These are phyloP conservation scores for Tarenaya hassleriana DNA, from an alignment of 345 rosid genomes.

Conservation along the genomic window DNA sequence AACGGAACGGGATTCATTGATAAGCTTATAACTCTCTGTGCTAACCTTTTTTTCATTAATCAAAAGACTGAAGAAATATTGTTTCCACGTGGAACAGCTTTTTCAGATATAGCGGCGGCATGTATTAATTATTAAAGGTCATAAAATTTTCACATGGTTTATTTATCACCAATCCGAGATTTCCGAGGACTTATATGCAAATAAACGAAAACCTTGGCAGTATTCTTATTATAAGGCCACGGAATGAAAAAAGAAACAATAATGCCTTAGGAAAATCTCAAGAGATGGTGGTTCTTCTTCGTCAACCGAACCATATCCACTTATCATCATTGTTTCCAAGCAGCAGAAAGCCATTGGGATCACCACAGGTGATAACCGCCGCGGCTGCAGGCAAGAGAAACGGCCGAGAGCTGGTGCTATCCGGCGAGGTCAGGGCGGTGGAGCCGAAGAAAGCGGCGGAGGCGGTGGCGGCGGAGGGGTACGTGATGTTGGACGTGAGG, in stretches of 20 bases:
- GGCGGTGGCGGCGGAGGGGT: constrained; percentile 47
- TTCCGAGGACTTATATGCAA: constrained; percentile 4
- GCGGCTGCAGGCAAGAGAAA: constrained; percentile 17
- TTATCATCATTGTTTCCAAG: constrained; percentile 11
- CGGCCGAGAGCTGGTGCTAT: constrained; percentile 45
- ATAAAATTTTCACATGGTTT: too few relatives aligned
- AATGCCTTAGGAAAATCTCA: constrained; percentile 9
- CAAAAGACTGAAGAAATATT: too few relatives aligned
- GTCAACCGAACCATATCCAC: constrained; percentile 22
- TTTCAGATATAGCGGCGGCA: too few relatives aligned
- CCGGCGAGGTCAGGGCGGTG: constrained; percentile 60
- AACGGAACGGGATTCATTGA: too few relatives aligned
- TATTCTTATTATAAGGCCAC: constrained; percentile 3
- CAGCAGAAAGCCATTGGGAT: constrained; percentile 8
- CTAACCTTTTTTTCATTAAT: too few relatives aligned
- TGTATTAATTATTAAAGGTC: neutral
- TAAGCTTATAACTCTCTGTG: too few relatives aligned
- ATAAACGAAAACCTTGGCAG: neutral
- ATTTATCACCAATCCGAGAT: neutral
- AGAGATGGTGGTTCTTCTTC: constrained; percentile 23
- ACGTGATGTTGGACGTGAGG: constrained; percentile 57
- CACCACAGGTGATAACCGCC: constrained; percentile 20
- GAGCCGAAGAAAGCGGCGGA: constrained; percentile 49
- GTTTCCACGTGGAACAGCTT: too few relatives aligned
- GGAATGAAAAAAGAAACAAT: neutral